Conservation (phyloP, 1,139 yeast genomes). For the Magnusiomyces tetraspermus region DNA sequence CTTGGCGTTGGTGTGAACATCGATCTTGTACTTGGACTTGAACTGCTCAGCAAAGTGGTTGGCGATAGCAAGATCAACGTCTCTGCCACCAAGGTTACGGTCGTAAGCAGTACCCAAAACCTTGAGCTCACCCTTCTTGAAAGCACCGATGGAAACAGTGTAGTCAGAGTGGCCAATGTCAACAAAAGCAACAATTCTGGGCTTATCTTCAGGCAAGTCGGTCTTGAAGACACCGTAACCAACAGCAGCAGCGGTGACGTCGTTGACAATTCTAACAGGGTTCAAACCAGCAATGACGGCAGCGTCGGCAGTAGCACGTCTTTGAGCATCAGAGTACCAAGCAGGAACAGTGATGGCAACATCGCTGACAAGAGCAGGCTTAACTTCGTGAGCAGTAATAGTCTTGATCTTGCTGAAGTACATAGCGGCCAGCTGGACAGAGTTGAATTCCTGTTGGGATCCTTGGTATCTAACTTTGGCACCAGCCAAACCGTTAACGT, state of each 20-base stretch:
- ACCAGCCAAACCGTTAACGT: conserved; percentile 65
- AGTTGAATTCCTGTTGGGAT: conserved; percentile 66
- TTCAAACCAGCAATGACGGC: conserved; percentile 92
- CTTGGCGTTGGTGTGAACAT: conserved; percentile 82
- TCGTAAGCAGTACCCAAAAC: conserved; percentile 86
- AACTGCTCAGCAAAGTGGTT: conserved; percentile 92
- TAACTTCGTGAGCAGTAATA: conserved; percentile 72
- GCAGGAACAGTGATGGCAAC: conserved; percentile 93
- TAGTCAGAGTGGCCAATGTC: conserved; percentile 97
- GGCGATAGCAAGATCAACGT: conserved; percentile 87
- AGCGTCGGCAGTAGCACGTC: conserved; percentile 95
- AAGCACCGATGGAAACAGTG: conserved; percentile 83
- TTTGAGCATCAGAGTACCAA: conserved; percentile 95
- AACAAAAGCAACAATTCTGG: conserved; percentile 81
- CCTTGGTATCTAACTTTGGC: conserved; percentile 81
- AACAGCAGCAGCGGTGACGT: conserved; percentile 96
- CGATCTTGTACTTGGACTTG: conserved; percentile 85
- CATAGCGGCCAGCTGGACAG: conserved; percentile 91
- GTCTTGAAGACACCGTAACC: conserved; percentile 98
- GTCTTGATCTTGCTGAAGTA: conserved; percentile 83
- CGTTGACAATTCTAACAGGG: conserved; percentile 96
- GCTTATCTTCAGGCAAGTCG: conserved; percentile 86
- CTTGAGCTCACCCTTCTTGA: conserved; percentile 94
- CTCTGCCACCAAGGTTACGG: conserved; percentile 98
- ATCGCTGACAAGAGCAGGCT: conserved; percentile 58